Evolutionary conservation across 768 basidiomycete genomes (phyloP), one percentile per base, ranked within the genome.

Genomic region (Rubroboletus satanas): DNA sequence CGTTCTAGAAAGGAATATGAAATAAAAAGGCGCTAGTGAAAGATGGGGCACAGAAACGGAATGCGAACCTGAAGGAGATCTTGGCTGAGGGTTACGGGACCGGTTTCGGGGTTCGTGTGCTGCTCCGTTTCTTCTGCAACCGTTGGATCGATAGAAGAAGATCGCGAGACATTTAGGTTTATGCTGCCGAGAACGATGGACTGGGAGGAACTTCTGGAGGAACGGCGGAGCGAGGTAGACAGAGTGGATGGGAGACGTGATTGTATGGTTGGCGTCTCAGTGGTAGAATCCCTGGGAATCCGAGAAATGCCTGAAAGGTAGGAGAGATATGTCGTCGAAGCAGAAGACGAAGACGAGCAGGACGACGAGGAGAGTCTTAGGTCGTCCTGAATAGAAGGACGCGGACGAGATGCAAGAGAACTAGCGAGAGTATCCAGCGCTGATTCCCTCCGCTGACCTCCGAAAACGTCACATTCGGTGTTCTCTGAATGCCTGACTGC

Each of bases 51-150:
- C 11, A 36, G 17, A 41, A 38, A 49, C 4, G 4, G 12, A 18
- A 51, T 35, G 18, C 61, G 7, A 55, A 71, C 70, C 70, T 69
- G 70, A 46, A 43, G 52, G 21, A 71, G 63, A 42, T 68, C 68
- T 53, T 67, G 70, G 36, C 68, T 69, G 15, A 49, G 47, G 5
- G 68, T 71, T 26, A 8, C 23, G 9, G 53, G 38, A 7, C 26
- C 61, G 7, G 26, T 36, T 21, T 61, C 65, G 1, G 39, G 43
- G 17, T 57, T 41, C 26, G 26, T 38, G 8, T 58, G 38, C 18
- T 52, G 38, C 29, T 65, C 59, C 3, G 31, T 45, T 52, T 55
- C 62, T 35, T 62, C 67, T 18, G 35, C 43, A 4, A 56, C 48
- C 17, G 50, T 18, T 10, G 52, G 60, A 9, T 67, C 62, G 28